phyloP scores from a whole-genome alignment of 768 basidiomycete species.

The Mycena maculata region DNA sequence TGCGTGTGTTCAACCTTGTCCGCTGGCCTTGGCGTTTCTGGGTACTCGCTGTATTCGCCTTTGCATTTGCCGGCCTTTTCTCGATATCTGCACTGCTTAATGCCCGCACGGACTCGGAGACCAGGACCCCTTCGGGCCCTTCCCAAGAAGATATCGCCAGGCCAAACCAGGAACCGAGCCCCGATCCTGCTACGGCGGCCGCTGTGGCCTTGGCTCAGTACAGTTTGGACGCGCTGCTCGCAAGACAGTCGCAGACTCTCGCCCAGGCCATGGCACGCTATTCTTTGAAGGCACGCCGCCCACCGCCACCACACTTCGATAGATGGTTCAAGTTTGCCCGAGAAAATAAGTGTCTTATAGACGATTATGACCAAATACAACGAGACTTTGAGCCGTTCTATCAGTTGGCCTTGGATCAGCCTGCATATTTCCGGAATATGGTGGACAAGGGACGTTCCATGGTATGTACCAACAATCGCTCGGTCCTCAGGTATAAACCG shows the following conservation, averaged over 20 bases:
- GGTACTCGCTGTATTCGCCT: background rate
- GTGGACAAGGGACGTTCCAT: conserved; percentile 10
- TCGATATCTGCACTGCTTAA: background rate
- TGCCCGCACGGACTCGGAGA: background rate
- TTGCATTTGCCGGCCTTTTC: conserved; percentile 1
- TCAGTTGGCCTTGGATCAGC: conserved; percentile 19
- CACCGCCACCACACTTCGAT: conserved; percentile 32
- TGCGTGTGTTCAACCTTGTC: background rate
- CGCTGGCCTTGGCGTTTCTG: conserved; percentile 19
- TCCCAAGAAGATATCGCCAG: background rate
- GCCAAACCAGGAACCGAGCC: too few species aligned
- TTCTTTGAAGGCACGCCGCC: conserved; percentile 26
- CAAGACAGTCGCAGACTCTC: conserved; percentile 30
- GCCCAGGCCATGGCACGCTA: conserved; percentile 30
- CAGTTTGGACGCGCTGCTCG: conserved; percentile 23
- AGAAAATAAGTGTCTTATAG: conserved; percentile 29
- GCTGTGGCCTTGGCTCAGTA: conserved; percentile 16
- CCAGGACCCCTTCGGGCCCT: background rate
- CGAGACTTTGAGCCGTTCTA: conserved; percentile 32
- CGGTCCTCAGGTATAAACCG: background rate
- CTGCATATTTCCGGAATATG: conserved; percentile 17
- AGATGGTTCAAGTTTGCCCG: conserved; percentile 31
- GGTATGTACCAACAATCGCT: background rate
- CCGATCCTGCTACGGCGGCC: background rate
- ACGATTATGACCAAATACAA: conserved; percentile 34